A percentile compares a stretch with the other conserved stretches of the same genome.
phyloP scores from a whole-genome alignment of 2,329 filamentous ascomycete species.

The Xylariaceae sp. region DNA sequence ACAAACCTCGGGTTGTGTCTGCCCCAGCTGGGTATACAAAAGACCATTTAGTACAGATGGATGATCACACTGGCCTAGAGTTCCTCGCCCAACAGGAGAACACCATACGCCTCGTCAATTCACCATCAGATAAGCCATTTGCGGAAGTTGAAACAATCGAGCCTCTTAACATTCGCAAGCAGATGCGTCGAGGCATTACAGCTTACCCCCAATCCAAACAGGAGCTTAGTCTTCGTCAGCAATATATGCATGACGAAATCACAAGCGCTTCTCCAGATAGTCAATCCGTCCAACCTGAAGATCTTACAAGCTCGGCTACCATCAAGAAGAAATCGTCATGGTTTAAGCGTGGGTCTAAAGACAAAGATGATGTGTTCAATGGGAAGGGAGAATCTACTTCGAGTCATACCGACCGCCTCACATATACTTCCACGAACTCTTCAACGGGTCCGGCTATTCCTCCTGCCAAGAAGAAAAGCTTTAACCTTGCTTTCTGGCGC shows the following conservation, averaged over 20 bases:
- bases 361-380: conserved; percentile 34
- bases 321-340: conserved; percentile 56
- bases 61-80: conserved; percentile 48
- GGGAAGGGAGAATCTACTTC: conserved; percentile 20
- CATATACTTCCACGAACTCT: conserved; percentile 32
- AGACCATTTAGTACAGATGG: conserved; percentile 18
- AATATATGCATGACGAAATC: conserved; percentile 35
- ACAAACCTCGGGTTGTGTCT: conserved; percentile 54
- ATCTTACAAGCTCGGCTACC: conserved; percentile 33
- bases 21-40: conserved; percentile 44
- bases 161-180: conserved; percentile 52
- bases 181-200: conserved; percentile 31
- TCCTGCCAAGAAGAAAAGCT: conserved; percentile 53
- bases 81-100: conserved; percentile 55
- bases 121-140: conserved; percentile 47
- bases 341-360: conserved; percentile 57
- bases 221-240: conserved; percentile 35
- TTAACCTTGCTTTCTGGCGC: conserved; percentile 63
- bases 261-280: conserved; percentile 23
- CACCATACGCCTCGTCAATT: conserved; percentile 62
- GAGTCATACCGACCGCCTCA: conserved; percentile 26
- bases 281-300: conserved; percentile 27
- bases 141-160: conserved; percentile 43
- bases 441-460: conserved; percentile 25
- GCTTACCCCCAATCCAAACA: conserved; percentile 17